phyloP scores from a whole-genome alignment of 2,329 filamentous ascomycete species.

The Fusarium zealandicum region DNA sequence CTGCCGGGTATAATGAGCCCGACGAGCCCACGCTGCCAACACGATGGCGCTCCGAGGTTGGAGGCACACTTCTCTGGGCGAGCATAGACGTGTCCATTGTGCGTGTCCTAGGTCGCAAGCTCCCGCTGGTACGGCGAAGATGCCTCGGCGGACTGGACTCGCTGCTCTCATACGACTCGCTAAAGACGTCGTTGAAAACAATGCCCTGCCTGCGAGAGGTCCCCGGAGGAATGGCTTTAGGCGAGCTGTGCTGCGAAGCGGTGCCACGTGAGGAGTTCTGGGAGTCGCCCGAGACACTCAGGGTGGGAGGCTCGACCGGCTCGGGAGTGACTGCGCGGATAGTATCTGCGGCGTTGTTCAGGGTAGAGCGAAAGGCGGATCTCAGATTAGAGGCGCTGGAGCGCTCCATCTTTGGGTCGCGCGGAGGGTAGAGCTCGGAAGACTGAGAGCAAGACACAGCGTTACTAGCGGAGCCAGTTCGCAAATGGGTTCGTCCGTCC shows the following conservation, averaged over 20 bases:
- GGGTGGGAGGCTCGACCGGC: conserved; percentile 46
- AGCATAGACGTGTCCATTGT: conserved; percentile 65
- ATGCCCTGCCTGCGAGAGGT: conserved; percentile 63
- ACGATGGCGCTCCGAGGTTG: conserved; percentile 63
- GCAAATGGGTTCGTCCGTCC: conserved; percentile 51
- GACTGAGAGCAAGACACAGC: conserved; percentile 44
- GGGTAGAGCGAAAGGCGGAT: conserved; percentile 45
- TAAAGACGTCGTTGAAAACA: conserved; percentile 65
- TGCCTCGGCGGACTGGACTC: conserved; percentile 50
- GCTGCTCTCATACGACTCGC: conserved; percentile 57
- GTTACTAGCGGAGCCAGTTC: conserved; percentile 47
- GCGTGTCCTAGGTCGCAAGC: conserved; percentile 61
- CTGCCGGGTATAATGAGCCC: conserved; percentile 59
- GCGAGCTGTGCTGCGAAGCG: conserved; percentile 46
- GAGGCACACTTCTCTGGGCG: conserved; percentile 51
- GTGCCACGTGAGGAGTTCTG: conserved; percentile 37
- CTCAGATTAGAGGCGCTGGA: conserved; percentile 47
- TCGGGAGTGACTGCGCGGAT: conserved; percentile 75
- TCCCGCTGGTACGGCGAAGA: conserved; percentile 44
- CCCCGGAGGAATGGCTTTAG: conserved; percentile 43
- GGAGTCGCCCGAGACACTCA: conserved; percentile 36
- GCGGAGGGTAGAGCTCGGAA: conserved; percentile 40
- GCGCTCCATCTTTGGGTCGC: conserved; percentile 46
- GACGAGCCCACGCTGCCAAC: conserved; percentile 76
- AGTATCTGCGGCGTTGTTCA: conserved; percentile 49